A percentile compares a stretch with the other conserved stretches of the same genome.
Conservation (phyloP, 306 rosid species). For the Medicago truncatula region MtrunA17r5.0-ANR NC_053044.1:43289001-43289500, state of each 20-base stretch:
- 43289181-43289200: background rate
- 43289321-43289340: too few relatives aligned
- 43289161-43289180: background rate
- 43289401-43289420: too few relatives aligned
- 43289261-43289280: background rate
- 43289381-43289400: too few relatives aligned
- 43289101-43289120: conserved; percentile 49
- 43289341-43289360: too few relatives aligned
- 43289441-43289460: too few relatives aligned
- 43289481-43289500: too few relatives aligned
- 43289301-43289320: background rate
- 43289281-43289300: background rate
- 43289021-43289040: conserved; percentile 63
- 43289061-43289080: conserved; percentile 61
- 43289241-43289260: background rate
- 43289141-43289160: conserved; percentile 8
- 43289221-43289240: background rate
- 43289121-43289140: conserved; percentile 52
- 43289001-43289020: conserved; percentile 72
- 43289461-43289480: too few relatives aligned
- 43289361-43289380: too few relatives aligned
- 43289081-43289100: conserved; percentile 62
- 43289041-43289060: conserved; percentile 61
- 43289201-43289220: background rate
- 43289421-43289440: too few relatives aligned